Conservation (phyloP, 2,329 filamentous ascomycete genomes). For the Meredithiella fracta region DNA sequence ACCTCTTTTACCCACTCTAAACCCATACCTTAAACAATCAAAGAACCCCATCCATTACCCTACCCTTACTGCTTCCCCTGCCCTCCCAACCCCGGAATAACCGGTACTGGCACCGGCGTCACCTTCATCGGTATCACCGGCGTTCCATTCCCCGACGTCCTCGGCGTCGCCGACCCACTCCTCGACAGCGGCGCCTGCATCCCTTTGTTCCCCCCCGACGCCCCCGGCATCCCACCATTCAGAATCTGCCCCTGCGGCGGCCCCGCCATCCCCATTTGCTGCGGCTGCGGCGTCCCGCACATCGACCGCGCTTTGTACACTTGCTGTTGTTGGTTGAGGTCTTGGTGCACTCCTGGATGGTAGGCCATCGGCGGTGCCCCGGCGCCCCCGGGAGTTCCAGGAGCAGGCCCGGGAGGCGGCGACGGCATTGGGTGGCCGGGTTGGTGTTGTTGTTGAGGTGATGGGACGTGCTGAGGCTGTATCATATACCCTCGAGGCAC, state of each 20-base stretch:
- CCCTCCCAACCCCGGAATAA: constrained; percentile 20
- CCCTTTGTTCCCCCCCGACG: neutral
- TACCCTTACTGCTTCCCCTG: neutral
- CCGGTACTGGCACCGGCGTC: constrained; percentile 28
- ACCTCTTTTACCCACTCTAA: too few relatives aligned
- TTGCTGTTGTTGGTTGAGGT: constrained; percentile 29
- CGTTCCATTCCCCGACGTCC: constrained; percentile 13
- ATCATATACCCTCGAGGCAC: constrained; percentile 12
- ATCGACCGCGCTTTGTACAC: constrained; percentile 31
- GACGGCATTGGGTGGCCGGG: constrained; percentile 11
- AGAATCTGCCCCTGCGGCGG: neutral
- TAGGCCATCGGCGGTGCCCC: constrained; percentile 5
- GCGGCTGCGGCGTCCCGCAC: constrained; percentile 17
- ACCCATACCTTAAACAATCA: neutral
- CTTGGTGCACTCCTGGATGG: constrained; percentile 19
- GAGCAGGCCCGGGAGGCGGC: constrained; percentile 11
- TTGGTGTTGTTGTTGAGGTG: constrained; percentile 2
- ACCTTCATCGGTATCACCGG: constrained; percentile 26
- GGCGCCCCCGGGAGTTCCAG: constrained; percentile 7
- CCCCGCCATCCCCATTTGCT: neutral
- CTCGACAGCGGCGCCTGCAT: neutral
- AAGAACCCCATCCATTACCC: neutral
- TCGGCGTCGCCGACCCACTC: constrained; percentile 12
- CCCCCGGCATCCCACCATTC: neutral
- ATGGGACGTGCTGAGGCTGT: constrained; percentile 8